A percentile compares a stretch with the other conserved stretches of the same genome.
phyloP scores from a whole-genome alignment of 2,329 filamentous ascomycete species.

The Aspergillus costaricaensis region DNA sequence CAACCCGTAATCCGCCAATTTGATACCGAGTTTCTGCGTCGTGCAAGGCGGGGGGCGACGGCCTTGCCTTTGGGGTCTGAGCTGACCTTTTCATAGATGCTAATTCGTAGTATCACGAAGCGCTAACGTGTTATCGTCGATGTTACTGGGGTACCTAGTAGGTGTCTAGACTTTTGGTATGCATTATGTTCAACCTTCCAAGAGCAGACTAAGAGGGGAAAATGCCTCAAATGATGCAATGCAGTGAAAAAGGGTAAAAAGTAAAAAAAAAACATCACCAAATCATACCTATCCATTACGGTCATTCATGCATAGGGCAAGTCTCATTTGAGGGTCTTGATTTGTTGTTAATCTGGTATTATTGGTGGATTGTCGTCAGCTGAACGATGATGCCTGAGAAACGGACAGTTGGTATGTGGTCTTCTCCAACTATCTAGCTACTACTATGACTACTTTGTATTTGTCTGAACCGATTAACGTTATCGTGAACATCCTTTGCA shows the following conservation, averaged over 20 bases:
- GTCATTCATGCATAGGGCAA: background rate
- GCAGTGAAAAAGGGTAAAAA: background rate
- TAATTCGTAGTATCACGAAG: background rate
- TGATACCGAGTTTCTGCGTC: background rate
- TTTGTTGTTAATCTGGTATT: background rate
- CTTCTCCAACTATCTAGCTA: background rate
- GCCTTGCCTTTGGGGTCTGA: background rate
- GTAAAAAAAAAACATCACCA: background rate
- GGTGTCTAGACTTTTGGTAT: background rate
- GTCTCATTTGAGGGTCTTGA: background rate
- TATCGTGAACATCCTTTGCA: background rate
- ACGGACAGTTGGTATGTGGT: background rate
- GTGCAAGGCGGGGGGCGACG: background rate
- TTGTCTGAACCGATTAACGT: background rate
- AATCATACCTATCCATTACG: constrained; percentile 6
- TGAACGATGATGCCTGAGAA: background rate
- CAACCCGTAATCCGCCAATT: background rate
- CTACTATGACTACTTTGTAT: background rate
- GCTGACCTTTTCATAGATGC: background rate
- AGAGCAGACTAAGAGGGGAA: background rate
- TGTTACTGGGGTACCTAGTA: background rate
- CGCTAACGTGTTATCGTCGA: background rate
- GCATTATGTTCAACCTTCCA: constrained; percentile 9
- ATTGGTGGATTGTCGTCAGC: background rate
- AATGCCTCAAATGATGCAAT: constrained; percentile 11